Base-by-base conservation (phyloP, 1,284 basidiomycete genomes). In the Phellinidium pouzarii region DNA sequence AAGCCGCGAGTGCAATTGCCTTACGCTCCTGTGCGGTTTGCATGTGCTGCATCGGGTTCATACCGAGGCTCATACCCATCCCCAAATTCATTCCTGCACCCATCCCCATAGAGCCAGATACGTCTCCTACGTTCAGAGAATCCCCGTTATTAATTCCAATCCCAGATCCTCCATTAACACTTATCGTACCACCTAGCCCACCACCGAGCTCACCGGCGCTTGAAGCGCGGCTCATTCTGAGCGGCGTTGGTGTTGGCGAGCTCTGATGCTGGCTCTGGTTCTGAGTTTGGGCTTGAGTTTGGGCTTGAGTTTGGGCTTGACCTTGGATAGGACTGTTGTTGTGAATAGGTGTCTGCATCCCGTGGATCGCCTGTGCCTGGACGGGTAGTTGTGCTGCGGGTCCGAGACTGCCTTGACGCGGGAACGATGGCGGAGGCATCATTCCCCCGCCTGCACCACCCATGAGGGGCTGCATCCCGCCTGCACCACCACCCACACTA, bases 361-460 rank as follows among this genome's bases (percentile, higher is more conserved):
- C 34, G 20, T 53, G 52, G 22, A 48, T 31, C 12, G 45, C 26
- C 23, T 36, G 27, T 22, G 9, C 31, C 29, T 46, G 51, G 4
- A 17, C 27, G 19, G 17, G 31, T 8, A 14, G 11, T 44, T 47
- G 52, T 12, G 29, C n/a, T 4, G 23, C 19, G 5, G 52, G 44
- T 25, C 46, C 45, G 17, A 45, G 41, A 11, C 44, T 42, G n/a
- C 36, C 45, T 37, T 57, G 50, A 14, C 63, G 55, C n/a, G 61
- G 59, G 17, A 61, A 37, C 23, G 58, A 50, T 36, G 64, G 62
- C 12, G 63, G 64, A 25, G 62, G 62, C 64, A 65, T 65, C 59
- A 61, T 58, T 8, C 63, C 61, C 2, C 59, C 58, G 20, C 59
- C 57, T 4, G 56, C 59, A 25, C 60, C 60, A 34, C 56, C 58